Evolutionary conservation across 257 asterid genomes (phyloP).

Genomic region (Echium plantagineum): DNA sequence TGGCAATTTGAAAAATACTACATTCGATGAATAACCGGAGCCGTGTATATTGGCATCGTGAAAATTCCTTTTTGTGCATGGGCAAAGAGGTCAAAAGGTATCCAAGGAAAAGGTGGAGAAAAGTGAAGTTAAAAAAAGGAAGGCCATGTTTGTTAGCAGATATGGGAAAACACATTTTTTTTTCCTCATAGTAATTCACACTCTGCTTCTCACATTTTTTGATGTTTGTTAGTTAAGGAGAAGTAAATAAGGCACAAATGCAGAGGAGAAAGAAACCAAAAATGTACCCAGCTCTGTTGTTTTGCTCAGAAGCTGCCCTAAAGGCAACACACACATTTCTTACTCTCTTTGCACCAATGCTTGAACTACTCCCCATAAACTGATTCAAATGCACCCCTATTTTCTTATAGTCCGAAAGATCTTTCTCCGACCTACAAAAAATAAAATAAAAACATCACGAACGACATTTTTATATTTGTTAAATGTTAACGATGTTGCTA

Average conservation of each 20-base stretch:
- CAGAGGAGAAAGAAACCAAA: not conserved
- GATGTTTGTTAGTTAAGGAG: not conserved
- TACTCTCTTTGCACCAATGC: conserved; percentile 82
- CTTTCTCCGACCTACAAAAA: conserved; percentile 43
- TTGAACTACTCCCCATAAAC: conserved; percentile 87
- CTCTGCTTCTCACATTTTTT: not conserved
- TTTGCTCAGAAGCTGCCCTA: too few species aligned
- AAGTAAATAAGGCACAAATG: not conserved
- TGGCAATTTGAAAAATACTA: too few species aligned
- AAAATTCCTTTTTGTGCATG: too few species aligned
- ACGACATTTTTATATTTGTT: too few species aligned
- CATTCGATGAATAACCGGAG: too few species aligned
- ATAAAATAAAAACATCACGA: not conserved
- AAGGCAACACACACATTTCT: conserved; percentile 55
- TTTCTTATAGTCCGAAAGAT: conserved; percentile 64
- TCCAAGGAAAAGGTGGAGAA: too few species aligned
- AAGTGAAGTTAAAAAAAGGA: not conserved
- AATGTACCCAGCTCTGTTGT: too few species aligned
- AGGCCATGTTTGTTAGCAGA: not conserved
- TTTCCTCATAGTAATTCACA: too few species aligned
- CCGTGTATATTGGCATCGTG: too few species aligned
- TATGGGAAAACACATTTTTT: too few species aligned
- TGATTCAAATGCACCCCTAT: conserved; percentile 79
- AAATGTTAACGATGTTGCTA: too few species aligned
- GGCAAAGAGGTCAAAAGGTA: too few species aligned